Evolutionary conservation across 305 asterid genomes (phyloP).

Genomic region (Lippia alba): DNA sequence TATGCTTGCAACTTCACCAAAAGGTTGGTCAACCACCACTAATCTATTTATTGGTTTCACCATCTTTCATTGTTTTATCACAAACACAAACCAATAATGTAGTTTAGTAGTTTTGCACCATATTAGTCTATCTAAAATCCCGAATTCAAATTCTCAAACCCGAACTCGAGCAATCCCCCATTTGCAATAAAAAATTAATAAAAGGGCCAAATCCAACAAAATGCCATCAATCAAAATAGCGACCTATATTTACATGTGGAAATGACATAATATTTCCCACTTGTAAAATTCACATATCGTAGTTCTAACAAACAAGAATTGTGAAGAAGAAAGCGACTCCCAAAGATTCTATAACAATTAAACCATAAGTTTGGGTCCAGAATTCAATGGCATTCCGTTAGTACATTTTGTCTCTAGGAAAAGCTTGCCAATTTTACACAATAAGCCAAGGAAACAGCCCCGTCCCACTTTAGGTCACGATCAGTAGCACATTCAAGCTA

Average conservation of each 20-base stretch:
- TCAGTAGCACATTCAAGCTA: constrained; percentile 17
- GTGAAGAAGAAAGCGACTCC: constrained; percentile 16
- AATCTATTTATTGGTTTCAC: neutral
- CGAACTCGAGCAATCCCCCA: too few species aligned
- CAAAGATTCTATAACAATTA: constrained; percentile 10
- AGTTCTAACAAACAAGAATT: constrained; percentile 10
- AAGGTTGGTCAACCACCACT: constrained; percentile 46
- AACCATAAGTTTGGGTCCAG: neutral
- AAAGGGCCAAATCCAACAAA: neutral
- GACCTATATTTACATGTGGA: neutral
- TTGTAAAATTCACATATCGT: neutral
- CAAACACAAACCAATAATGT: too few species aligned
- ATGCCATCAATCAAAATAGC: neutral
- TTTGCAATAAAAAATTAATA: too few species aligned
- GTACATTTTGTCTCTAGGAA: constrained; percentile 9
- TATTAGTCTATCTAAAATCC: too few species aligned
- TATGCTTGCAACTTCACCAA: constrained; percentile 53
- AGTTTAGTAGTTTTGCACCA: too few species aligned
- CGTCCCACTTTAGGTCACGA: constrained; percentile 21
- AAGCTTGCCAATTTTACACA: neutral
- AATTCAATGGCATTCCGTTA: constrained; percentile 13
- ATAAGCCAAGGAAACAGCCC: neutral
- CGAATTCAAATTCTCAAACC: too few species aligned
- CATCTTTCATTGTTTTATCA: neutral
- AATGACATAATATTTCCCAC: neutral